phyloP scores from a whole-genome alignment of 2,329 filamentous ascomycete genomes.

The Nigrospora sphaerica region DNA sequence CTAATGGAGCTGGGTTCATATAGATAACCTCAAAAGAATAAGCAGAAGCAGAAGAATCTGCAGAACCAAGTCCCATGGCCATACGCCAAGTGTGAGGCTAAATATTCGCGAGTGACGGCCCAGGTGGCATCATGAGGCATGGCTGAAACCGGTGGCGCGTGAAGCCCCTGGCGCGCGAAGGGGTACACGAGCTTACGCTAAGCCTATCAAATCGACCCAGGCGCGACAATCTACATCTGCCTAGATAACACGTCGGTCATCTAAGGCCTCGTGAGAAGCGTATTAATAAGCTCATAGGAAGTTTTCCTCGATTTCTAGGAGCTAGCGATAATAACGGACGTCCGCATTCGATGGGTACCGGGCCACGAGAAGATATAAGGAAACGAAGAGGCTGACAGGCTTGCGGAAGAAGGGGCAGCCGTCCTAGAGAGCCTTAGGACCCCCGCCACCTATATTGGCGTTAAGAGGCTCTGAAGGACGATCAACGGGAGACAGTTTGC shows the following conservation, averaged over 20 bases:
- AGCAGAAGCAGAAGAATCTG: too few relatives aligned
- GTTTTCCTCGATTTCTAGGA: background rate
- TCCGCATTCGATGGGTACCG: background rate
- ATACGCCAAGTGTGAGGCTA: too few relatives aligned
- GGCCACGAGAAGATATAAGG: background rate
- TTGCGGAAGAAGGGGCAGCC: background rate
- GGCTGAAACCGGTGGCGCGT: too few relatives aligned
- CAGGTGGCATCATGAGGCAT: too few relatives aligned
- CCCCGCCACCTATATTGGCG: background rate
- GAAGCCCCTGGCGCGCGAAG: too few relatives aligned
- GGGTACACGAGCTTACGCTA: too few relatives aligned
- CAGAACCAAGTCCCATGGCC: background rate
- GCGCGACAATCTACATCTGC: too few relatives aligned
- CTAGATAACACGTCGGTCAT: too few relatives aligned
- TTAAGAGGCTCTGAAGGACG: background rate
- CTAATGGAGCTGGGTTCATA: too few relatives aligned
- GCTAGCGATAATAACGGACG: background rate
- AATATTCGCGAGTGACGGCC: too few relatives aligned
- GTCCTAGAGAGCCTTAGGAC: background rate
- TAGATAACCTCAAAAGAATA: too few relatives aligned
- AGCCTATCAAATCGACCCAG: too few relatives aligned
- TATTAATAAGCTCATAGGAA: background rate
- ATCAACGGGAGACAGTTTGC: background rate
- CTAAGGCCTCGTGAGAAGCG: background rate
- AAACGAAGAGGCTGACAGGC: background rate